Percentiles rank a stretch among this genome's conserved stretches.
Conservation (phyloP, 169 alveolate species). For the Eimeria praecox region DNA sequence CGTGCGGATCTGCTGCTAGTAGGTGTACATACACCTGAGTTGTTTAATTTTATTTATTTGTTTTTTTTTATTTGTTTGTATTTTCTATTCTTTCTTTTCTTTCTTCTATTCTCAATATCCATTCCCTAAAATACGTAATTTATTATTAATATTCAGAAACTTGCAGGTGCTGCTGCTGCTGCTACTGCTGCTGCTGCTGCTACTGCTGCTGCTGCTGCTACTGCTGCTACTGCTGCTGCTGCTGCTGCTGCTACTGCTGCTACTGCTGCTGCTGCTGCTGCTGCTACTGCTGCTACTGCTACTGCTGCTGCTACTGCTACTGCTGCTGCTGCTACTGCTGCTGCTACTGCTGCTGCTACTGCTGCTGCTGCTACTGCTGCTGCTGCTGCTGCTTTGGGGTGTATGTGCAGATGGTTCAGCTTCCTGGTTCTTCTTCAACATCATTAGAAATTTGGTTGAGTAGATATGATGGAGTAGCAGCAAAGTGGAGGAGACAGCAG, state of each 20-base stretch:
- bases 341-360: background rate
- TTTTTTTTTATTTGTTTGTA: background rate
- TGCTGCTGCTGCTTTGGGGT: conserved; percentile 11
- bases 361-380: background rate
- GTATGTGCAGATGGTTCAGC: conserved; percentile 4
- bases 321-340: background rate
- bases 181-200: conserved; percentile 47
- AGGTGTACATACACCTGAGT: background rate
- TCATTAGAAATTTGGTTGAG: conserved; percentile 45
- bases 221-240: conserved; percentile 9
- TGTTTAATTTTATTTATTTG: background rate
- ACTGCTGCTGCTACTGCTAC: background rate
- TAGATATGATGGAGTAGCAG: conserved; percentile 5
- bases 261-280: background rate
- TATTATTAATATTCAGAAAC: background rate
- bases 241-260: conserved; percentile 6
- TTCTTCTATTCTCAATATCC: background rate
- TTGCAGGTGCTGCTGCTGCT: conserved; percentile 50
- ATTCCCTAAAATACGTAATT: background rate
- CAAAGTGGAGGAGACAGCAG: conserved; percentile 7
- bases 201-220: conserved; percentile 51
- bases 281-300: conserved; percentile 1
- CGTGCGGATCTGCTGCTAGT: conserved; percentile 57
- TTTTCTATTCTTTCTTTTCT: background rate
- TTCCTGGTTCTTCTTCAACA: background rate